Evolutionary conservation across 2,329 filamentous ascomycete species (phyloP).

Genomic region (Neofusicoccum laricinum): DNA sequence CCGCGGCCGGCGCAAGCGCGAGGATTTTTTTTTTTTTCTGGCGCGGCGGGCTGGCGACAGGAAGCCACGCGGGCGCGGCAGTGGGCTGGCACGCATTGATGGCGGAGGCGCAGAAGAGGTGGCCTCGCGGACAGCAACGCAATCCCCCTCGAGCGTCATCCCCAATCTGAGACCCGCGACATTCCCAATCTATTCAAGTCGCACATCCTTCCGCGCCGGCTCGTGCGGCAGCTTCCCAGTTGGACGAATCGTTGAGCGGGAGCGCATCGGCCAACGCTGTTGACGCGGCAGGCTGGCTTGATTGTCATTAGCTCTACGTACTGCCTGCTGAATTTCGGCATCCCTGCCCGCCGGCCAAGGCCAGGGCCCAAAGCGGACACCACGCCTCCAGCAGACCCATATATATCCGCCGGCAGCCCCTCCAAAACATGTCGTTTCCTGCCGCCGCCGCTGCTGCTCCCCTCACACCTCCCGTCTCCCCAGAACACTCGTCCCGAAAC

Average conservation of each 20-base stretch:
- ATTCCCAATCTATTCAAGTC: constrained; percentile 7
- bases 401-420: constrained; percentile 12
- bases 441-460: constrained; percentile 8
- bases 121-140: background rate
- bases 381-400: constrained; percentile 11
- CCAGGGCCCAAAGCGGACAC: background rate
- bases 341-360: constrained; percentile 14
- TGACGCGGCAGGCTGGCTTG: constrained; percentile 11
- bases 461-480: background rate
- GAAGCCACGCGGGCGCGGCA: background rate
- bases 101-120: background rate
- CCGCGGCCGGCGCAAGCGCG: background rate
- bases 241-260: background rate
- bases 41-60: constrained; percentile 2
- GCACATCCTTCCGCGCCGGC: constrained; percentile 1
- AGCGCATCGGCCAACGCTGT: constrained; percentile 11
- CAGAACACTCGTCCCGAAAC: constrained; percentile 17
- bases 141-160: background rate
- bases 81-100: background rate
- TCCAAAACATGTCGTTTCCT: constrained; percentile 5
- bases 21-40: constrained; percentile 1
- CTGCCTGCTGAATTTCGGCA: constrained; percentile 12
- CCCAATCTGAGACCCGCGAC: constrained; percentile 1
- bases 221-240: background rate
- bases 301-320: constrained; percentile 18